Percentiles rank a stretch among this genome's conserved stretches.
These are phyloP conservation scores for Aspergillus haitiensis DNA, from an alignment of 495 filamentous ascomycete species.

Conservation along the genomic window DNA sequence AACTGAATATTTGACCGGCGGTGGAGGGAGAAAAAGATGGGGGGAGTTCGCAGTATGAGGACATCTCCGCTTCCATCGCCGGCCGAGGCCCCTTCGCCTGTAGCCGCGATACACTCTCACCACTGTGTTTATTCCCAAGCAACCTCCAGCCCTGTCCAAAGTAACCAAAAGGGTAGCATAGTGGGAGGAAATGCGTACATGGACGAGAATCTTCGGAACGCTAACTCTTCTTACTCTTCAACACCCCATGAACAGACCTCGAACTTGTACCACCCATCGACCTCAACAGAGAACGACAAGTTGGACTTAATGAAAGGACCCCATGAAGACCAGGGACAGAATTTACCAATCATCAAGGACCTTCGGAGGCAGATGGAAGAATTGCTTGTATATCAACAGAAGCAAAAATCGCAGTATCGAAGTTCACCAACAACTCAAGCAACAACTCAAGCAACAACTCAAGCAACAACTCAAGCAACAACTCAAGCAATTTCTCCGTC, in stretches of 20 bases:
- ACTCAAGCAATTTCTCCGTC: slow-evolving; percentile 24
- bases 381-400: slow-evolving; percentile 47
- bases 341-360: slow-evolving; percentile 44
- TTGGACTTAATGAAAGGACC: slow-evolving; percentile 27
- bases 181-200: slow-evolving; percentile 25
- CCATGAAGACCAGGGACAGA: slow-evolving; percentile 40
- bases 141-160: slow-evolving; percentile 23
- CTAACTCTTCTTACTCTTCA: slow-evolving; percentile 28
- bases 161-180: slow-evolving; percentile 22
- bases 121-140: slow-evolving; percentile 32
- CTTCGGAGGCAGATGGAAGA: slow-evolving; percentile 51
- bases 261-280: slow-evolving; percentile 17
- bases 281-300: slow-evolving; percentile 27
- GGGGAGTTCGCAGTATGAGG: slow-evolving; percentile 42
- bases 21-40: slow-evolving; percentile 42
- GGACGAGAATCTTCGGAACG: slow-evolving; percentile 27
- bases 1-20: slow-evolving; percentile 36
- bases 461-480: no score
- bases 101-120: slow-evolving; percentile 33
- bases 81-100: slow-evolving; percentile 40
- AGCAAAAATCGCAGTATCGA: slow-evolving; percentile 38
- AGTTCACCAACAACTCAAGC: slow-evolving; percentile 22
- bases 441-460: no score
- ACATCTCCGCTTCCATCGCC: slow-evolving; percentile 47
- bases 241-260: slow-evolving; percentile 25